A percentile compares a stretch with the other conserved stretches of the same genome.
Evolutionary conservation across 441 rosid species (phyloP).

Genomic region (Metrosideros polymorpha): DNA sequence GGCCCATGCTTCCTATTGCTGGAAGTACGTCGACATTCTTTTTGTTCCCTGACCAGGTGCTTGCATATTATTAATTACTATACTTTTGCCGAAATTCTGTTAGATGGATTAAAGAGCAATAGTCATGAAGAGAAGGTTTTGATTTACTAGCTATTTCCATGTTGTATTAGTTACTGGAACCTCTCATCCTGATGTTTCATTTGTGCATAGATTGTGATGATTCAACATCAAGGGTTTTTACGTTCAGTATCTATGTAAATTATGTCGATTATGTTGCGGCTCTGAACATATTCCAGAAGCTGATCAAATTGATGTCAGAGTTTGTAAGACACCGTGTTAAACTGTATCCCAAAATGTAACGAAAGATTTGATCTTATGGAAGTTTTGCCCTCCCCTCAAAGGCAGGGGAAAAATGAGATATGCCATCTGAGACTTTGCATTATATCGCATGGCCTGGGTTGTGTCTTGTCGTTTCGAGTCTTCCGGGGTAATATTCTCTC

Average conservation of each 20-base stretch:
- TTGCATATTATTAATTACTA: background rate
- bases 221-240: background rate
- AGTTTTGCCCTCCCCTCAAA: background rate
- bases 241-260: background rate
- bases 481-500: background rate
- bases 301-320: background rate
- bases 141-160: background rate
- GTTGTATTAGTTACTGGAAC: background rate
- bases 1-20: background rate
- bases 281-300: background rate
- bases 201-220: background rate
- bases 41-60: background rate
- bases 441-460: background rate
- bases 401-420: background rate
- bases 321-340: background rate
- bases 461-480: background rate
- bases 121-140: background rate
- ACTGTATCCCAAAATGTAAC: background rate
- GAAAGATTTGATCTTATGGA: background rate
- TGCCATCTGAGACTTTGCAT: background rate
- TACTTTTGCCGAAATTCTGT: background rate
- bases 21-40: background rate
- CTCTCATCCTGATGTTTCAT: background rate
- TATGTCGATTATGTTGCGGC: background rate
- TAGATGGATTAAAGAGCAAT: background rate